Conservation (phyloP, 73 alveolate species). For the Symbiodinium pilosum region DNA sequence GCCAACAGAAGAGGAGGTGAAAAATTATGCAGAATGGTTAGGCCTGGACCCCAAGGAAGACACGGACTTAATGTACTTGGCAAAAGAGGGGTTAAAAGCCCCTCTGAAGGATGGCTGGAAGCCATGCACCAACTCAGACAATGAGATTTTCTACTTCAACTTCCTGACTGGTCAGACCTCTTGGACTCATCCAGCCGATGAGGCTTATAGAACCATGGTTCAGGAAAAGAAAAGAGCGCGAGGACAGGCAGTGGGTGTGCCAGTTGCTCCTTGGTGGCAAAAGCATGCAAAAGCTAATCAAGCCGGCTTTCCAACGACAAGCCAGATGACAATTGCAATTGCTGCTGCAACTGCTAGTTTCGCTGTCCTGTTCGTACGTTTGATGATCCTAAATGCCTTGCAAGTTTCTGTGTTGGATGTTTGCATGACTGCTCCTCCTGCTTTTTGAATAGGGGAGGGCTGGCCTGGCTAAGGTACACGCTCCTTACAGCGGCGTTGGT, state of each 20-base stretch:
- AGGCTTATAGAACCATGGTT: slow-evolving; percentile 50
- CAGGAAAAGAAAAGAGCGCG: slow-evolving; percentile 14
- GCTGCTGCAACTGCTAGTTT: too few species aligned
- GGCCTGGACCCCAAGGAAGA: slow-evolving; percentile 89
- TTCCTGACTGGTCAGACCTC: slow-evolving; percentile 63
- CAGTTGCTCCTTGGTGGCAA: neutral
- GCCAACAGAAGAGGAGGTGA: slow-evolving; percentile 91
- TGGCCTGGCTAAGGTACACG: slow-evolving; percentile 26
- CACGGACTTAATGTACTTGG: slow-evolving; percentile 56
- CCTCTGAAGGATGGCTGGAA: slow-evolving; percentile 75
- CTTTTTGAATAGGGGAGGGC: too few species aligned
- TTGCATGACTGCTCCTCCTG: too few species aligned
- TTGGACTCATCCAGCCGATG: slow-evolving; percentile 93
- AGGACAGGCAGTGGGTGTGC: slow-evolving; percentile 20
- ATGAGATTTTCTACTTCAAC: slow-evolving; percentile 86
- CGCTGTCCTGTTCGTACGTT: too few species aligned
- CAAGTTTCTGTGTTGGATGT: too few species aligned
- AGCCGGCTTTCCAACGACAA: neutral
- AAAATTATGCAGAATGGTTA: slow-evolving; percentile 74
- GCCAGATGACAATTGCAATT: too few species aligned
- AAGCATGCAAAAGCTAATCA: neutral
- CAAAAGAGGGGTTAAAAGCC: slow-evolving; percentile 73
- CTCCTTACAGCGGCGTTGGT: slow-evolving; percentile 87
- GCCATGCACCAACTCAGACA: slow-evolving; percentile 70
- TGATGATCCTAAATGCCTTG: too few species aligned